Percentiles rank a stretch among this genome's conserved stretches.
phyloP scores from a whole-genome alignment of 163 green algal species.

The Scenedesmus sp. region DNA sequence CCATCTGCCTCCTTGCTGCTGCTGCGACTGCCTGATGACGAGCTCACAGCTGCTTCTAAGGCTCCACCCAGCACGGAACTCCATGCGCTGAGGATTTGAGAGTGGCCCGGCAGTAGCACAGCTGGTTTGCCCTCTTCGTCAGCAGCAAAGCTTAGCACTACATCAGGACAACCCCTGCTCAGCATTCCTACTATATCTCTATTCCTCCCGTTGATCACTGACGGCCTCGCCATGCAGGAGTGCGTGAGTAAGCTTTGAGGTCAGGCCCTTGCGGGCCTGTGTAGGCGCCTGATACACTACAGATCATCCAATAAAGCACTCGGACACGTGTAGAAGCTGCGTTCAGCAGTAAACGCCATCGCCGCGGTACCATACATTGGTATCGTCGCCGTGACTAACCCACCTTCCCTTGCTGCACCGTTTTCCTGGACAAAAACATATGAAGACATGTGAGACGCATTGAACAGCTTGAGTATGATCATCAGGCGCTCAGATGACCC shows the following conservation, averaged over 20 bases:
- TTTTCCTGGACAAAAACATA: too few relatives aligned
- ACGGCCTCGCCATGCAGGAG: constrained; percentile 7
- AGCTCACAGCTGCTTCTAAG: not conserved
- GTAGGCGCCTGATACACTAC: not conserved
- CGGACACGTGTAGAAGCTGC: not conserved
- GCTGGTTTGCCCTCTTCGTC: not conserved
- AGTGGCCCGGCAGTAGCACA: not conserved
- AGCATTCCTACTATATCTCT: not conserved
- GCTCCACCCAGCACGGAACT: not conserved
- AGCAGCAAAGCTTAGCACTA: not conserved
- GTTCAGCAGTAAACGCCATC: not conserved
- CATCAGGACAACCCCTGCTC: not conserved
- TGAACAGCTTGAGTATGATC: too few relatives aligned
- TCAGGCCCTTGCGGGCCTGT: not conserved
- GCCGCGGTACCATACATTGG: not conserved
- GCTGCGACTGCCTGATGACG: not conserved
- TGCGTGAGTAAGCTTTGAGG: not conserved
- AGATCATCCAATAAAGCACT: not conserved
- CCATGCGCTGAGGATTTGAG: not conserved
- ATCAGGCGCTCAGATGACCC: too few relatives aligned
- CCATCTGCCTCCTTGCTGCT: not conserved
- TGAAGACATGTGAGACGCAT: too few relatives aligned
- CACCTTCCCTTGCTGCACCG: not conserved
- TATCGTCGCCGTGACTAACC: not conserved
- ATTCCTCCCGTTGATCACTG: not conserved